Evolutionary conservation across 441 rosid genomes (phyloP).

Genomic region (Metrosideros polymorpha): DNA sequence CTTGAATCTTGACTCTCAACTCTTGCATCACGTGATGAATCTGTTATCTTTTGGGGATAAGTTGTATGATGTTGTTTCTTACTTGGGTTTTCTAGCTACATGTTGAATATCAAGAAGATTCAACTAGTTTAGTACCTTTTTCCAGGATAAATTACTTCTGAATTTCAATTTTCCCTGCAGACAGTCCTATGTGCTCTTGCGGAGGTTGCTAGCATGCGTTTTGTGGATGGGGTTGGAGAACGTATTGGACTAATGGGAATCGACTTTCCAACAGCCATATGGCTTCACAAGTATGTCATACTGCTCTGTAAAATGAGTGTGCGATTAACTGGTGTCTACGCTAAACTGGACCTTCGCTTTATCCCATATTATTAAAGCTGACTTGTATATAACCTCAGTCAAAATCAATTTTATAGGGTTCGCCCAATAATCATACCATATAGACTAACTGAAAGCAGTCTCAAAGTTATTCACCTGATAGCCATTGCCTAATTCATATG

Average conservation of each 20-base stretch:
- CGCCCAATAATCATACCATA: not conserved
- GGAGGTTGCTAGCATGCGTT: conserved; percentile 78
- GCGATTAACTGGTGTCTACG: not conserved
- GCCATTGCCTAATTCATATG: not conserved
- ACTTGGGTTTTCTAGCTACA: not conserved
- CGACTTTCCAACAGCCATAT: conserved; percentile 60
- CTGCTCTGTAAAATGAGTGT: not conserved
- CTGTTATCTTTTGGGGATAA: not conserved
- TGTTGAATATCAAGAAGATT: not conserved
- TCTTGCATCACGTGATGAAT: not conserved
- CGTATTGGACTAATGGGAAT: conserved; percentile 74
- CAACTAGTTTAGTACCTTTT: not conserved
- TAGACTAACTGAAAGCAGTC: not conserved
- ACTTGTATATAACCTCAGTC: not conserved
- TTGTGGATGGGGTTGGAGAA: conserved; percentile 47
- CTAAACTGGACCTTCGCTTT: not conserved
- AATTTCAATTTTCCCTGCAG: conserved; percentile 27
- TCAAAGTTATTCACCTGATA: not conserved
- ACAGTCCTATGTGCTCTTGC: conserved; percentile 70
- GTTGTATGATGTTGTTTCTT: not conserved
- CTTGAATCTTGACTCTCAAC: not conserved
- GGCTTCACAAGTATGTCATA: conserved; percentile 73
- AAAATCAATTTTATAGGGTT: not conserved
- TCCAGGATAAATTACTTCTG: not conserved
- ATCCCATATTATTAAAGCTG: not conserved